Conservation (phyloP, 768 basidiomycete species). For the Chalciporus pseudorubinellus region DNA sequence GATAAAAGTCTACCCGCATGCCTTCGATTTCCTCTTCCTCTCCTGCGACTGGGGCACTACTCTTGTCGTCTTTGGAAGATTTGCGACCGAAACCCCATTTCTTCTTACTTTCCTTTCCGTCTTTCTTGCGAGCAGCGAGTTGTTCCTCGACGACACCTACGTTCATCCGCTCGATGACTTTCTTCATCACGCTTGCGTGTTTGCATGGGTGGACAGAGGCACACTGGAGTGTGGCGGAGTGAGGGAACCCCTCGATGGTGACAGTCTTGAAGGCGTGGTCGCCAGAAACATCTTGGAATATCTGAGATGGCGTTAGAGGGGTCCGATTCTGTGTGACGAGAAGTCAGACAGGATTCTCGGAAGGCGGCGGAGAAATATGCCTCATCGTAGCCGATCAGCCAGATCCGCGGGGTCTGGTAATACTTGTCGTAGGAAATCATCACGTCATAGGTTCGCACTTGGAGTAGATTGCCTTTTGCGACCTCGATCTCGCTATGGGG, state of each 20-base stretch:
- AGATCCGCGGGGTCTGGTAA: conserved; percentile 97
- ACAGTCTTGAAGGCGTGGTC: conserved; percentile 99
- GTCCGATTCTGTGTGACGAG: conserved; percentile 64
- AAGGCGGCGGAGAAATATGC: conserved; percentile 38
- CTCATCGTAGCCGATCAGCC: conserved; percentile 98
- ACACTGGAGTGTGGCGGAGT: conserved; percentile 77
- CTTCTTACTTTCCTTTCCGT: conserved; percentile 57
- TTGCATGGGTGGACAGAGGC: conserved; percentile 99
- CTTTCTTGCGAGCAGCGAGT: conserved; percentile 58
- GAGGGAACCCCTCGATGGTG: conserved; percentile 98
- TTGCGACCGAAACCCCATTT: conserved; percentile 86
- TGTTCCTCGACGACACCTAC: conserved; percentile 81
- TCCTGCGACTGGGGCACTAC: conserved; percentile 7
- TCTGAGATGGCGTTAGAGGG: conserved; percentile 83
- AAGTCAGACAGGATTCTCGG: conserved; percentile 2
- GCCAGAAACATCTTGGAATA: conserved; percentile 96
- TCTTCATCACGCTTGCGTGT: conserved; percentile 99
- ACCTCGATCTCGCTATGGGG: conserved; percentile 54
- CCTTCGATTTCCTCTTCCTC: conserved; percentile 75
- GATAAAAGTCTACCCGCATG: conserved; percentile 96
- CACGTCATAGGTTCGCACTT: conserved; percentile 98
- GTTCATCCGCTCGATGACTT: conserved; percentile 99
- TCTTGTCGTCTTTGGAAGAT: conserved; percentile 54
- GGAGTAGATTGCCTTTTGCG: conserved; percentile 80
- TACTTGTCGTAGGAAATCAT: conserved; percentile 99